These are phyloP conservation scores for Umbelopsis sp. DNA, from an alignment of 192 early-diverging fungal genomes.

Conservation along the genomic window DNA sequence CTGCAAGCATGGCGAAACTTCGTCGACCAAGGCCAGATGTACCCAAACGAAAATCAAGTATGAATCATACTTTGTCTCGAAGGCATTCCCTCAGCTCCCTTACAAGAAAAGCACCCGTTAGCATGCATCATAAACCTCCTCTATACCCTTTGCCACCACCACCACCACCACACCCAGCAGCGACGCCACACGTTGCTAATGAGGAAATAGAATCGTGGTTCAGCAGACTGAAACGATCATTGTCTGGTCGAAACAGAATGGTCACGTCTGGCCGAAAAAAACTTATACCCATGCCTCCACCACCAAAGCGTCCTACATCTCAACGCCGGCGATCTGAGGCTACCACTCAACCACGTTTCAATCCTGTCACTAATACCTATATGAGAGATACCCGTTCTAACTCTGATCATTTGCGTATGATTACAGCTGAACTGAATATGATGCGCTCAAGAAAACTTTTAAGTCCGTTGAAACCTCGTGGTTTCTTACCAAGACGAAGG, in stretches of 20 bases:
- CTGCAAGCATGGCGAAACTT: neutral
- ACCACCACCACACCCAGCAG: neutral
- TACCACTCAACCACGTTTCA: constrained; percentile 32
- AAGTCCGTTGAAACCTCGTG: constrained; percentile 45
- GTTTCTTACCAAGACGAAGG: constrained; percentile 36
- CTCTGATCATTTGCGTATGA: constrained; percentile 54
- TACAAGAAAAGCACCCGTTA: neutral
- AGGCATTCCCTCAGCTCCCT: neutral
- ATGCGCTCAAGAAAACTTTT: constrained; percentile 49
- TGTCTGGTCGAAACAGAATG: neutral
- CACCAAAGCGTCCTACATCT: neutral
- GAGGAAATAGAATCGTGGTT: constrained; percentile 7
- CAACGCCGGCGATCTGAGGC: constrained; percentile 32
- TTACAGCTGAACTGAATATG: constrained; percentile 56
- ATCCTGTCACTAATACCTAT: constrained; percentile 35
- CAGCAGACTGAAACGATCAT: neutral
- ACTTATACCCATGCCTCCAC: constrained; percentile 33
- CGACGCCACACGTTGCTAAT: neutral
- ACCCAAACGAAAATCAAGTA: neutral
- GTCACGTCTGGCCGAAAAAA: neutral
- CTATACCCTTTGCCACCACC: neutral
- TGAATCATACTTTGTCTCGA: neutral
- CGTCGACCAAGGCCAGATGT: neutral
- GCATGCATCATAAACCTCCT: neutral
- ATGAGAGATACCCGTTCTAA: constrained; percentile 49